A percentile compares a stretch with the other conserved stretches of the same genome.
Conservation (phyloP, 805 yeast genomes). For the Schwanniomyces vanrijiae region DNA sequence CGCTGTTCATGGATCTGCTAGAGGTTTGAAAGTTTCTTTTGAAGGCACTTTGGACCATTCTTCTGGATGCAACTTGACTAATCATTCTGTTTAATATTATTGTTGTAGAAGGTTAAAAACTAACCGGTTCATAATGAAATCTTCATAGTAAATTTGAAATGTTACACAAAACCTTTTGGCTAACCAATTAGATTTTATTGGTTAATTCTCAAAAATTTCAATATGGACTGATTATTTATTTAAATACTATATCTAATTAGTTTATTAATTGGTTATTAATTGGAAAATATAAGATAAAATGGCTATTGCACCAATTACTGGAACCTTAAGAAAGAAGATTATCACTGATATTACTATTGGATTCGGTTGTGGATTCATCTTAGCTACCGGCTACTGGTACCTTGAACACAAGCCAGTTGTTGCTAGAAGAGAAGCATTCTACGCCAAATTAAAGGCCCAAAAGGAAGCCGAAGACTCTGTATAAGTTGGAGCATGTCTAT, state of each 20-base stretch:
- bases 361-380: slow-evolving; percentile 54
- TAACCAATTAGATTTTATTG: slow-evolving; percentile 17
- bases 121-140: background rate
- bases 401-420: slow-evolving; percentile 77
- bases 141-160: slow-evolving; percentile 1
- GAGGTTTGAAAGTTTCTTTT: slow-evolving; percentile 48
- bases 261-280: background rate
- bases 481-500: slow-evolving; percentile 3
- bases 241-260: background rate
- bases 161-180: slow-evolving; percentile 8
- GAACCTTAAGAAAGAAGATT: slow-evolving; percentile 78
- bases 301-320: slow-evolving; percentile 86
- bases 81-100: slow-evolving; percentile 17
- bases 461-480: slow-evolving; percentile 59
- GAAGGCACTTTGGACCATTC: slow-evolving; percentile 5
- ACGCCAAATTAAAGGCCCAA: slow-evolving; percentile 73
- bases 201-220: slow-evolving; percentile 7
- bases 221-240: slow-evolving; percentile 7
- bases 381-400: slow-evolving; percentile 79
- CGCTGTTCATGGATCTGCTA: slow-evolving; percentile 32
- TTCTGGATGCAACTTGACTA: slow-evolving; percentile 18
- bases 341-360: slow-evolving; percentile 77
- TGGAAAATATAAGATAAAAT: slow-evolving; percentile 25
- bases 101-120: background rate
- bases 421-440: slow-evolving; percentile 79